These are phyloP conservation scores for Colletotrichum sp. DNA, from an alignment of 2,329 filamentous ascomycete genomes.

Conservation along the genomic window DNA sequence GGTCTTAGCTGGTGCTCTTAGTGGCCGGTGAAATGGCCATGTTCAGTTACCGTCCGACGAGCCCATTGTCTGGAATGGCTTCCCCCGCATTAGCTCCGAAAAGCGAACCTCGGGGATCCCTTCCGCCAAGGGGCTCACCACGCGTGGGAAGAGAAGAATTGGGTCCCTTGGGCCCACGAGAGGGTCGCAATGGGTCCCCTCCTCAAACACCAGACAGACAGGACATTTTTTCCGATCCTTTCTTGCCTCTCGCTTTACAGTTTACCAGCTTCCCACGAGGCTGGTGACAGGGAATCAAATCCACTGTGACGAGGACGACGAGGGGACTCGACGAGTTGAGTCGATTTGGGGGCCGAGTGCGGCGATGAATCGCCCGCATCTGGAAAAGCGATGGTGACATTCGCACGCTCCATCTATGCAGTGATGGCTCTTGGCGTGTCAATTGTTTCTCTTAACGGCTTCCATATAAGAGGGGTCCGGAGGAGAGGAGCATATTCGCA, in stretches of 20 bases:
- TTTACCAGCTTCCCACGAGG: conserved; percentile 16
- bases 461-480: neutral
- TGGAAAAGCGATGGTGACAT: neutral
- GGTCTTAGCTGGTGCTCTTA: neutral
- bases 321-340: neutral
- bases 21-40: conserved; percentile 1
- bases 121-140: neutral
- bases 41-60: neutral
- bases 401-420: neutral
- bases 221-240: neutral
- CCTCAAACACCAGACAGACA: neutral
- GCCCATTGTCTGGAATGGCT: neutral
- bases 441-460: neutral
- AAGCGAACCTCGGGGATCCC: neutral
- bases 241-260: neutral
- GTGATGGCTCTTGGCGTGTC: neutral
- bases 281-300: neutral
- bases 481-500: neutral
- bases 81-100: conserved; percentile 13
- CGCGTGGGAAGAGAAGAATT: neutral
- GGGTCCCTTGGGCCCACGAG: neutral
- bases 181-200: neutral
- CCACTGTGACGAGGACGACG: neutral
- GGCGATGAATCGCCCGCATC: neutral
- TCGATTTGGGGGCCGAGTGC: neutral